A percentile compares a stretch with the other conserved stretches of the same genome.
Evolutionary conservation across 345 rosid species (phyloP).

Genomic region (Euphorbia pulcherrima): DNA sequence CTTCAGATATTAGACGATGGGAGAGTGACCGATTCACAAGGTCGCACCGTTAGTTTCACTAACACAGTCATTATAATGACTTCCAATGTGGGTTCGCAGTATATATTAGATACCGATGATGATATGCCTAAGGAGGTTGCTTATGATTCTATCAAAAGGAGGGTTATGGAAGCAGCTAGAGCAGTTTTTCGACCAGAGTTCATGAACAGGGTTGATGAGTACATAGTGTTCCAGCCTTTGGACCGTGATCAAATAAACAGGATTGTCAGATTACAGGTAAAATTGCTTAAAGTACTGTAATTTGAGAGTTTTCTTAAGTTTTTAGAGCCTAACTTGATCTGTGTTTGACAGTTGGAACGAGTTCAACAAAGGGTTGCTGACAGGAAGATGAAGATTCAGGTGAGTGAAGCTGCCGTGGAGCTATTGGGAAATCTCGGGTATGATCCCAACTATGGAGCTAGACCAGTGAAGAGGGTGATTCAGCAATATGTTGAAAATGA

Average conservation of each 20-base stretch:
- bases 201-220: slow-evolving; percentile 96
- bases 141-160: slow-evolving; percentile 71
- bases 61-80: slow-evolving; percentile 93
- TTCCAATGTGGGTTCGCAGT: slow-evolving; percentile 91
- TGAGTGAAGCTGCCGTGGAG: slow-evolving; percentile 68
- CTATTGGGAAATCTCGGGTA: slow-evolving; percentile 86
- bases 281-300: neutral
- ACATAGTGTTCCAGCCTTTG: slow-evolving; percentile 97
- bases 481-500: slow-evolving; percentile 93
- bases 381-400: slow-evolving; percentile 68
- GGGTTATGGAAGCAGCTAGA: slow-evolving; percentile 98
- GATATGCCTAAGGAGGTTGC: slow-evolving; percentile 51
- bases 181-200: slow-evolving; percentile 93
- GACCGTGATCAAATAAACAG: slow-evolving; percentile 71
- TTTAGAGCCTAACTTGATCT: neutral
- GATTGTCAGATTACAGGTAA: slow-evolving; percentile 88
- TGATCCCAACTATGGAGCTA: slow-evolving; percentile 92
- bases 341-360: slow-evolving; percentile 64
- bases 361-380: slow-evolving; percentile 87
- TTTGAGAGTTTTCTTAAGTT: neutral
- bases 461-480: slow-evolving; percentile 95
- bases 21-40: slow-evolving; percentile 95
- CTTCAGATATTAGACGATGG: slow-evolving; percentile 98
- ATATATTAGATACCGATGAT: slow-evolving; percentile 63
- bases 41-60: slow-evolving; percentile 90